phyloP scores from a whole-genome alignment of 352 stramenopile species.

The Peronospora farinosa region DNA sequence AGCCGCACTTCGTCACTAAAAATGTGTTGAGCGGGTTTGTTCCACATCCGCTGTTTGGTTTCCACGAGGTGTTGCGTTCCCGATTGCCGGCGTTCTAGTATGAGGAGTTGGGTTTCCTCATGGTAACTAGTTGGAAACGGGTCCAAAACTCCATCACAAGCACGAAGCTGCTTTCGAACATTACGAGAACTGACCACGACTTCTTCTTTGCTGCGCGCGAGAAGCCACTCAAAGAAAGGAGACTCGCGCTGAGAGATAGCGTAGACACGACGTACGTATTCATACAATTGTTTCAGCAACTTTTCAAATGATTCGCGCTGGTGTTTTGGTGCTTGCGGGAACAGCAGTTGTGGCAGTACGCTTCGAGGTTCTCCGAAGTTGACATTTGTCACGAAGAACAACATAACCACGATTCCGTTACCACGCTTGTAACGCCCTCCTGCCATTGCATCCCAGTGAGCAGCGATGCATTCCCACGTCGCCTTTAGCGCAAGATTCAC shows the following conservation, averaged over 20 bases:
- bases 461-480: conserved; percentile 60
- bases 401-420: conserved; percentile 47
- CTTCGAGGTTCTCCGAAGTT: conserved; percentile 44
- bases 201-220: conserved; percentile 47
- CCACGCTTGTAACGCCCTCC: conserved; percentile 35
- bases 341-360: conserved; percentile 42
- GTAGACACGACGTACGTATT: conserved; percentile 34
- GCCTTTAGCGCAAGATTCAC: conserved; percentile 53
- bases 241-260: conserved; percentile 33
- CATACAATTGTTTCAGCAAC: conserved; percentile 36
- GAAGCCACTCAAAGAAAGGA: conserved; percentile 51
- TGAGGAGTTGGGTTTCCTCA: conserved; percentile 36
- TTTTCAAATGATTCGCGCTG: conserved; percentile 38
- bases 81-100: conserved; percentile 35
- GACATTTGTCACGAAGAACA: conserved; percentile 60
- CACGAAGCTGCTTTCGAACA: conserved; percentile 25
- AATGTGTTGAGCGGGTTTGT: conserved; percentile 40
- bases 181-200: conserved; percentile 34
- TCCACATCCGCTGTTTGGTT: conserved; percentile 35
- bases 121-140: conserved; percentile 38
- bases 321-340: conserved; percentile 34
- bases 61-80: conserved; percentile 35
- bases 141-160: conserved; percentile 40
- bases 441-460: conserved; percentile 53
- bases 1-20: conserved; percentile 57